A percentile compares a stretch with the other conserved stretches of the same genome.
Evolutionary conservation across 371 early-diverging fungal species (phyloP).

Genomic region (Mucor racemosus): DNA sequence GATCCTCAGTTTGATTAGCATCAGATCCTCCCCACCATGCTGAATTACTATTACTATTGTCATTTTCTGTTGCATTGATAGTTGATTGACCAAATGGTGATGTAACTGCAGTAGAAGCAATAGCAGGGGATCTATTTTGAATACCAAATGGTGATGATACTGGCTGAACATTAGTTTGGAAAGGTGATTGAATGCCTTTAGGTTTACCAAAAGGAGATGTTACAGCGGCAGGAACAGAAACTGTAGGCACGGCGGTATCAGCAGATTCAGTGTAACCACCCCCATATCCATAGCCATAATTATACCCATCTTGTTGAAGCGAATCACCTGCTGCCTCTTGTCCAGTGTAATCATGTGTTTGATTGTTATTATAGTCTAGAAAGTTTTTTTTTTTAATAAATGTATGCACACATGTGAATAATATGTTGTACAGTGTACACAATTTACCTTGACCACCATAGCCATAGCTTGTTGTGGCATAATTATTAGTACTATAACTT

Average conservation of each 20-base stretch:
- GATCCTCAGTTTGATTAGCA: not conserved
- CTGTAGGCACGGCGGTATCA: slow-evolving; percentile 1
- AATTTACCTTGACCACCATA: slow-evolving; percentile 1
- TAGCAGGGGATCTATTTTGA: not conserved
- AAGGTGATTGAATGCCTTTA: slow-evolving; percentile 40
- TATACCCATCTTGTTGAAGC: slow-evolving; percentile 19
- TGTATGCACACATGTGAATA: not conserved
- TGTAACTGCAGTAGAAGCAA: slow-evolving; percentile 3
- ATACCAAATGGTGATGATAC: slow-evolving; percentile 11
- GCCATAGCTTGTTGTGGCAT: not conserved
- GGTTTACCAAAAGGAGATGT: slow-evolving; percentile 7
- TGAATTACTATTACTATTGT: not conserved
- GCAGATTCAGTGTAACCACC: slow-evolving; percentile 28
- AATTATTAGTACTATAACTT: not conserved
- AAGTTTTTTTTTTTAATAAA: not conserved
- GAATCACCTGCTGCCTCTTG: slow-evolving; percentile 10
- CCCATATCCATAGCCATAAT: slow-evolving; percentile 30
- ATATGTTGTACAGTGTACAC: not conserved
- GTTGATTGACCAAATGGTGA: slow-evolving; percentile 8
- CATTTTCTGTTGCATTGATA: not conserved
- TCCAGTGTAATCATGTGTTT: slow-evolving; percentile 5
- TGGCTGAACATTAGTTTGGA: slow-evolving; percentile 18
- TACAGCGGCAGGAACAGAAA: not conserved
- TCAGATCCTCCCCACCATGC: slow-evolving; percentile 20
- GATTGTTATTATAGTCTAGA: not conserved